Evolutionary conservation across 805 yeast genomes (phyloP).

Genomic region (Komagataella populi): DNA sequence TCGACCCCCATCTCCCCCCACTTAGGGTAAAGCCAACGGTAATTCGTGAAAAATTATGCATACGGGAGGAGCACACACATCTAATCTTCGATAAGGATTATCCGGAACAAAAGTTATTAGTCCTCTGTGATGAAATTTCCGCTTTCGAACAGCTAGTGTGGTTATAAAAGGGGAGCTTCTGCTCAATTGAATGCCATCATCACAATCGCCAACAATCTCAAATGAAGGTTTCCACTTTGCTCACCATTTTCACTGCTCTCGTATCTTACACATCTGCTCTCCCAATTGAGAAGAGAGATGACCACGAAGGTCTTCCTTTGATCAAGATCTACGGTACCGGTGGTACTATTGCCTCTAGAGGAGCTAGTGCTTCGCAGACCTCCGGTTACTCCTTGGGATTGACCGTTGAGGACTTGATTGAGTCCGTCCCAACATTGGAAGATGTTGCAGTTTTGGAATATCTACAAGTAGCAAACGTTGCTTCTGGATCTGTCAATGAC

Average conservation of each 20-base stretch:
- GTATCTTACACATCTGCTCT: not conserved
- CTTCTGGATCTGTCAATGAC: conserved; percentile 42
- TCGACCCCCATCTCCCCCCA: not conserved
- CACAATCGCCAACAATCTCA: not conserved
- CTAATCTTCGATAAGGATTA: not conserved
- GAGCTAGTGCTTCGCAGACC: conserved; percentile 29
- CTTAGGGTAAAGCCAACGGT: not conserved
- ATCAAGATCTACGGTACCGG: conserved; percentile 44
- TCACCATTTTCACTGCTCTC: not conserved
- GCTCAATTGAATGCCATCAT: not conserved
- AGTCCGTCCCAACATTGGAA: conserved; percentile 42
- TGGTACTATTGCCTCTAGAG: conserved; percentile 47
- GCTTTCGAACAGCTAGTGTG: not conserved
- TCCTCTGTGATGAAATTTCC: not conserved
- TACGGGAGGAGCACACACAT: not conserved
- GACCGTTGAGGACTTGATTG: conserved; percentile 35
- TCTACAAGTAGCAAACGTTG: conserved; percentile 52
- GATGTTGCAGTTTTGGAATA: conserved; percentile 40
- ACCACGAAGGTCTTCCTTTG: conserved; percentile 9
- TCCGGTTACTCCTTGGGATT: conserved; percentile 41
- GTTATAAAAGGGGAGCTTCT: not conserved
- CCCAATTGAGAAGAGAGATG: not conserved
- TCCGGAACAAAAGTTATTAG: not conserved
- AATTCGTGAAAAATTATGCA: not conserved
- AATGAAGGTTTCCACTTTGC: not conserved